A percentile compares a stretch with the other conserved stretches of the same genome.
Conservation (phyloP, 345 rosid genomes). For the Rhizophora mangle region DNA sequence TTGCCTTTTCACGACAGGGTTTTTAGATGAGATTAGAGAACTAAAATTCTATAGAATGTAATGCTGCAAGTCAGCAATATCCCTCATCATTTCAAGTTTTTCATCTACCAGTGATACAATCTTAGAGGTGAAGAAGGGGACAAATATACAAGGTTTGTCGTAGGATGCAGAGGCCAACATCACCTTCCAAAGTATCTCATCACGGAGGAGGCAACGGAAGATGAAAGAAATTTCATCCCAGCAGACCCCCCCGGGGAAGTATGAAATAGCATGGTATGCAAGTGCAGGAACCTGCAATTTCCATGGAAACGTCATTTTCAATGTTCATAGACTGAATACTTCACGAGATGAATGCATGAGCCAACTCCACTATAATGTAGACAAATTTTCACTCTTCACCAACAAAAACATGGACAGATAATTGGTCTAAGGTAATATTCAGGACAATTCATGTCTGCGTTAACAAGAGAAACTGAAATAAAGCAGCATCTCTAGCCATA, state of each 20-base stretch:
- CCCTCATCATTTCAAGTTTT: too few species aligned
- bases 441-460: too few species aligned
- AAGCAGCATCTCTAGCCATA: background rate
- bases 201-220: constrained; percentile 49
- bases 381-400: too few species aligned
- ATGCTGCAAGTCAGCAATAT: too few species aligned
- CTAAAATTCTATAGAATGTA: too few species aligned
- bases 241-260: constrained; percentile 76
- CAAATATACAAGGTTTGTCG: background rate
- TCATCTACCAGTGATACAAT: background rate
- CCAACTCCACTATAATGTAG: too few species aligned
- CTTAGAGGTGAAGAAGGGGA: background rate
- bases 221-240: constrained; percentile 55
- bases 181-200: constrained; percentile 58
- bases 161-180: constrained; percentile 2
- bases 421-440: too few species aligned
- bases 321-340: background rate
- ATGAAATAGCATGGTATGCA: constrained; percentile 58
- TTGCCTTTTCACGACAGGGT: too few species aligned
- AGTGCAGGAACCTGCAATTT: constrained; percentile 51
- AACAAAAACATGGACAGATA: background rate
- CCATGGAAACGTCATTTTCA: background rate
- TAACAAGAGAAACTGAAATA: background rate
- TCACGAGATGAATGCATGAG: too few species aligned
- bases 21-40: too few species aligned